Base-by-base conservation (phyloP, 2,329 filamentous ascomycete species). In the Diaporthe sp. region DNA sequence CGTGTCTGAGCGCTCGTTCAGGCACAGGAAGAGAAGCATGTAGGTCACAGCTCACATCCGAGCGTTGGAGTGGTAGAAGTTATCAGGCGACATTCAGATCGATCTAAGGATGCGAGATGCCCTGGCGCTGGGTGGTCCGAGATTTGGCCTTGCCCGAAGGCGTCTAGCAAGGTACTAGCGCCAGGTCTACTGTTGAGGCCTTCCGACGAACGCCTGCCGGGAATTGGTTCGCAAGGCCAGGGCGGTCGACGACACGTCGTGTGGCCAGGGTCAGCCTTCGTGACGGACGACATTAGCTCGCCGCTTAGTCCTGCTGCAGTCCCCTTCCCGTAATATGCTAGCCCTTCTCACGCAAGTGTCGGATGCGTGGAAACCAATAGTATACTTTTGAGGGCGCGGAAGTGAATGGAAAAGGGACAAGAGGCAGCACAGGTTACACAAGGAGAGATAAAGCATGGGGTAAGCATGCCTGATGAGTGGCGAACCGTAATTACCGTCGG, bases 401-500 rank as follows among this genome's bases (percentile, higher is more conserved):
- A 37, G 39, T 27, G 42, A n/a, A 17, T 47, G 58, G 8, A 22
- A 37, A 22, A 22, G 55, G 30, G n/a, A n/a, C n/a, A n/a, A n/a
- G n/a, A n/a, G n/a, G n/a, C n/a, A n/a, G n/a, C 56, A 63, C 44
- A 37, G 25, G 71, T 75, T n/a, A 53, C 47, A 75, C 74, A 56
- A 30, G 35, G 51, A 35, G 37, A 68, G 56, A n/a, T 42, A 37
- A 37, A 61, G 37, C 42, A 42, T 25, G 42, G 19, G 37, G 8
- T 32, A 56, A 68, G 61, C 37, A 56, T 74, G 71, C 61, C 68
- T 71, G 66, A 68, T 53, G 66, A 71, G 74, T 73, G 70, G 53
- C 68, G 51, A 75, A 32, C 74, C 71, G 74, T 69, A 71, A 74
- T 75, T 69, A 56, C 27, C 35, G 17, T 42, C 51, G 53, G 68